Conservation (phyloP, 306 rosid species). For the Gynostemma pentaphyllum region DNA sequence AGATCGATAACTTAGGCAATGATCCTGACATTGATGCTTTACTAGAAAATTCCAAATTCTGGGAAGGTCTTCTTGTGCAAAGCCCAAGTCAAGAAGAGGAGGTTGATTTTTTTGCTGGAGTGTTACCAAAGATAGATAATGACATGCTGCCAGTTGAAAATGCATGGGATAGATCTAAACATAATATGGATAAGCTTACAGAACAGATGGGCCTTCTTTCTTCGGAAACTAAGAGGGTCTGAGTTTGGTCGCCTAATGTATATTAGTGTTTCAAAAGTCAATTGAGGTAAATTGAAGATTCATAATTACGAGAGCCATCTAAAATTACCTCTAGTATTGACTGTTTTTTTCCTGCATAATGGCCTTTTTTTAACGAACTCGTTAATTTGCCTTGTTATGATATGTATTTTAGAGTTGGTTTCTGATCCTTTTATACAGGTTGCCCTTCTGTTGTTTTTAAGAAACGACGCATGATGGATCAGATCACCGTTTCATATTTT, state of each 20-base stretch:
- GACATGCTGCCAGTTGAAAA: constrained; percentile 49
- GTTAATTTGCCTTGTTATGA: not conserved
- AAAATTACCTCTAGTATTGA: not conserved
- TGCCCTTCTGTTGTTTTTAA: constrained; percentile 11
- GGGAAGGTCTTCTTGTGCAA: constrained; percentile 40
- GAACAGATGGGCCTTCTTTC: constrained; percentile 85
- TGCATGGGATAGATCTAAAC: constrained; percentile 53
- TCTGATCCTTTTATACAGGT: constrained; percentile 11
- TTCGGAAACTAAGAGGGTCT: constrained; percentile 45
- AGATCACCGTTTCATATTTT: not conserved
- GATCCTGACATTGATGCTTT: constrained; percentile 67
- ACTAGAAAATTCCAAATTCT: constrained; percentile 38
- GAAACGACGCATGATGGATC: constrained; percentile 9
- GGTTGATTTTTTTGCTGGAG: constrained; percentile 29
- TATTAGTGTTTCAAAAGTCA: constrained; percentile 19
- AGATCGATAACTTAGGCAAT: constrained; percentile 37
- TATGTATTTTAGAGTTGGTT: constrained; percentile 7
- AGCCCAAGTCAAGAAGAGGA: constrained; percentile 43
- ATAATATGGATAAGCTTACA: constrained; percentile 63
- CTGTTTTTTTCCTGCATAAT: not conserved
- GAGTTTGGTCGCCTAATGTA: constrained; percentile 30
- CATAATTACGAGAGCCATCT: not conserved
- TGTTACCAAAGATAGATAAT: constrained; percentile 18
- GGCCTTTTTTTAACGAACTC: too few species aligned
- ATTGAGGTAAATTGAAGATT: constrained; percentile 20